Evolutionary conservation across 768 basidiomycete genomes (phyloP).

Genomic region (Lactifluus subvellereus): DNA sequence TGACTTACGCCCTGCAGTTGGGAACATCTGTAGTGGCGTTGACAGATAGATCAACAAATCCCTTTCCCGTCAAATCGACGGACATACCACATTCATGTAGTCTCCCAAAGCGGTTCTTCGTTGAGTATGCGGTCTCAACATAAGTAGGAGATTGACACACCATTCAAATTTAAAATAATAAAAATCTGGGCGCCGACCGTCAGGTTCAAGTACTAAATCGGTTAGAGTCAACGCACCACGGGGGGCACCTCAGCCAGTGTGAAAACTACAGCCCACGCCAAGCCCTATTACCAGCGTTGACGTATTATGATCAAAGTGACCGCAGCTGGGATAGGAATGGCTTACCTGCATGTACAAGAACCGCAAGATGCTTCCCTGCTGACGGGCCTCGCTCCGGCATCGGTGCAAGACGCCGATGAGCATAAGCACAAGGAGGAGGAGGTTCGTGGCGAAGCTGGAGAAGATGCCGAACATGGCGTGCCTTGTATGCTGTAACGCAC

Average conservation of each 20-base stretch:
- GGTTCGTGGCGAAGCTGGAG: background rate
- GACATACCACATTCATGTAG: constrained; percentile 1
- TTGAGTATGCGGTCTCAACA: background rate
- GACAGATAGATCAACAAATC: background rate
- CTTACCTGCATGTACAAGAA: constrained; percentile 5
- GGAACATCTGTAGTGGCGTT: background rate
- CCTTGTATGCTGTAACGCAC: background rate
- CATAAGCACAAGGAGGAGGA: constrained; percentile 1
- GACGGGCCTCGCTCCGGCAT: background rate
- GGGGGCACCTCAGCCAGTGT: background rate
- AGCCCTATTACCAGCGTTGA: background rate
- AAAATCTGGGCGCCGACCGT: background rate
- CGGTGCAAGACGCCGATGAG: background rate
- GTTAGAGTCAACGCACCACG: background rate
- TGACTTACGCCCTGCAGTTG: background rate
- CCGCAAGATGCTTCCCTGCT: background rate
- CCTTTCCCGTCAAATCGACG: background rate
- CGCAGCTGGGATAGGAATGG: no score
- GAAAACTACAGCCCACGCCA: background rate
- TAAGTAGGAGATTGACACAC: background rate
- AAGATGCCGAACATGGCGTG: background rate
- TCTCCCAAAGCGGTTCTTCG: background rate
- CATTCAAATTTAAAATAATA: constrained; percentile 2
- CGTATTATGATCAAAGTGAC: background rate
- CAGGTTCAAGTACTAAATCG: background rate